Conservation (phyloP, 257 asterid species). For the Solanum medicagineum region DNA sequence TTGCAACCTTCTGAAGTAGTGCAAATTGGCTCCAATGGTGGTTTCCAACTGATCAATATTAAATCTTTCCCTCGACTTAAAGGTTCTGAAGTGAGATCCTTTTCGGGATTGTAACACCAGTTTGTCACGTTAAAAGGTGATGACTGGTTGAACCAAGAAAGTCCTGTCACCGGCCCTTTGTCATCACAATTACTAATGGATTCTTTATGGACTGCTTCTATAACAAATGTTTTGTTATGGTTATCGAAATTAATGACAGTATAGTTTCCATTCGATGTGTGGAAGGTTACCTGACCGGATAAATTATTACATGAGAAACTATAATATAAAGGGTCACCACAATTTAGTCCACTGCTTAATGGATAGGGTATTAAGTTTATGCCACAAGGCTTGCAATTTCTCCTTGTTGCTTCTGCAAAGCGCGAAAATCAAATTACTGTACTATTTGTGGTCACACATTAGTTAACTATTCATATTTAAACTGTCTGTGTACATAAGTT, state of each 20-base stretch:
- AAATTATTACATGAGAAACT: constrained; percentile 4
- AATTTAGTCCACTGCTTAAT: constrained; percentile 5
- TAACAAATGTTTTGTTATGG: neutral
- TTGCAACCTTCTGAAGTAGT: neutral
- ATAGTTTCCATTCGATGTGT: neutral
- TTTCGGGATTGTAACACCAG: neutral
- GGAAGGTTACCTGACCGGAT: neutral
- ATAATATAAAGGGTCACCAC: constrained; percentile 13
- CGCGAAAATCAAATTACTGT: neutral
- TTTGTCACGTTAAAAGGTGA: constrained; percentile 5
- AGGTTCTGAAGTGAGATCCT: neutral
- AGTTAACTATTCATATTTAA: neutral
- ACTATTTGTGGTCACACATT: neutral
- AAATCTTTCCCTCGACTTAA: neutral
- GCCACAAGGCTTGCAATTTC: constrained; percentile 10
- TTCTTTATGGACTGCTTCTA: neutral
- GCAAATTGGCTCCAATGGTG: constrained; percentile 16
- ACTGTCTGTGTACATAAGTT: neutral
- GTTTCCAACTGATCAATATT: constrained; percentile 5
- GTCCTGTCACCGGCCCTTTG: neutral
- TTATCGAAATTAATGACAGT: neutral
- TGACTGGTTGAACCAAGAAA: neutral
- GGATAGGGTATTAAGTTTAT: constrained; percentile 6
- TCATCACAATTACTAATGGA: neutral
- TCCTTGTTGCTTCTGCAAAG: neutral